Conservation (phyloP, 768 basidiomycete species). For the Termitomyces sp. region DNA sequence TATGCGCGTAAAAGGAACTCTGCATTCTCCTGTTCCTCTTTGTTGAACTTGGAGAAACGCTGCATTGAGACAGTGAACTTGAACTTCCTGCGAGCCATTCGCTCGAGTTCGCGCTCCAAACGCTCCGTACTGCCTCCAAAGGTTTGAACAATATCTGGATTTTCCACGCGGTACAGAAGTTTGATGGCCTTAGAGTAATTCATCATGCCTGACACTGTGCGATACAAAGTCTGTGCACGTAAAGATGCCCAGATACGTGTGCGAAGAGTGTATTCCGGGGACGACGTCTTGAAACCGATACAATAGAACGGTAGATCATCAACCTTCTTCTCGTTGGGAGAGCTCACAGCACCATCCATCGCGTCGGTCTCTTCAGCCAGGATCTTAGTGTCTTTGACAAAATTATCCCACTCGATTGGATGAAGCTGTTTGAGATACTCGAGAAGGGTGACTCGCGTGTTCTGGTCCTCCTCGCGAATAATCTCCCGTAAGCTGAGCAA, state of each 20-base stretch:
- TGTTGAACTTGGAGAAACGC: conserved; percentile 98
- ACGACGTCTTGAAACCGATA: conserved; percentile 98
- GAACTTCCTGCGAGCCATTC: conserved; percentile 97
- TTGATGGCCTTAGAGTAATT: conserved; percentile 99
- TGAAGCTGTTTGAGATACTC: conserved; percentile 99
- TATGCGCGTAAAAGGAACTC: conserved; percentile 97
- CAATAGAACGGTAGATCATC: conserved; percentile 99
- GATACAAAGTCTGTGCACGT: conserved; percentile 95
- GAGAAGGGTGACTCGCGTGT: conserved; percentile 91
- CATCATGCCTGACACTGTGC: conserved; percentile 99
- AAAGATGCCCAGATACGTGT: conserved; percentile 99
- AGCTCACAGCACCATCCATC: conserved; percentile 45
- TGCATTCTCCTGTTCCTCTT: conserved; percentile 97
- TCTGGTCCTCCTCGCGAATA: conserved; percentile 96
- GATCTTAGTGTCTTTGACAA: conserved; percentile 99
- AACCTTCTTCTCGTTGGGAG: conserved; percentile 76
- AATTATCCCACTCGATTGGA: conserved; percentile 99
- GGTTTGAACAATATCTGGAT: conserved; percentile 93
- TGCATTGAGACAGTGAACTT: conserved; percentile 99
- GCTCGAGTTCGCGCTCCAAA: conserved; percentile 91
- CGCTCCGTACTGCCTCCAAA: conserved; percentile 97
- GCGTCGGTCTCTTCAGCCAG: conserved; percentile 82
- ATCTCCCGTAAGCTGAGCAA: conserved; percentile 94
- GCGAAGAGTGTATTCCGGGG: conserved; percentile 96
- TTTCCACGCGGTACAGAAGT: conserved; percentile 96